phyloP scores from a whole-genome alignment of 805 yeast species.

The Hanseniaspora meyeri region DNA sequence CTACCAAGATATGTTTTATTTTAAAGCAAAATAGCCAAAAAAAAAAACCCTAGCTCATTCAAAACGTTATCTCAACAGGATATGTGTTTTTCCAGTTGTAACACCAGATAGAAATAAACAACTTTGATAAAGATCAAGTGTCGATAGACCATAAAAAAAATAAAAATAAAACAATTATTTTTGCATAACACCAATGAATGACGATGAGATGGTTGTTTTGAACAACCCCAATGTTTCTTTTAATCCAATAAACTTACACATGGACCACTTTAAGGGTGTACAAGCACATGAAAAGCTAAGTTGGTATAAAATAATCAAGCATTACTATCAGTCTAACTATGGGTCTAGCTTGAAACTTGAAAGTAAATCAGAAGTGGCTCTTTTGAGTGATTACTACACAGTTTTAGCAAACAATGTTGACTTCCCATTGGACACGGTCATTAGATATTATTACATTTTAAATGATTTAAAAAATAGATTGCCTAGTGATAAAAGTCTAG shows the following conservation, averaged over 20 bases:
- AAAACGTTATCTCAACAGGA: background rate
- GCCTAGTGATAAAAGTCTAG: constrained; percentile 4
- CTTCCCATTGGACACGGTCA: background rate
- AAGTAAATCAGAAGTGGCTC: background rate
- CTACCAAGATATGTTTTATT: too few species aligned
- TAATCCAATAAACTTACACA: background rate
- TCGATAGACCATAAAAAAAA: background rate
- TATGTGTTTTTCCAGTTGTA: background rate
- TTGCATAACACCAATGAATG: background rate
- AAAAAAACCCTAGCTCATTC: background rate
- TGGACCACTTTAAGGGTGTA: background rate
- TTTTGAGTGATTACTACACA: background rate
- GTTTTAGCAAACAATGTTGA: background rate
- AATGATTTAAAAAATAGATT: background rate
- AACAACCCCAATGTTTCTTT: constrained; percentile 4
- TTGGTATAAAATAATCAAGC: constrained; percentile 4
- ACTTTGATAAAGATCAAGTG: background rate
- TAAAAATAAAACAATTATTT: background rate
- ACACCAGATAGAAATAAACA: background rate
- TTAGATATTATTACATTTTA: background rate
- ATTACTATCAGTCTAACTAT: constrained; percentile 8
- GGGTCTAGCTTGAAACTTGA: constrained; percentile 1
- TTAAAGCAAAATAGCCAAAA: background rate
- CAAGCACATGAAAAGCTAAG: background rate
- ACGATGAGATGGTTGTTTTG: background rate